Conservation (phyloP, 495 filamentous ascomycete genomes). For the Alectoria sarmentosa region DNA sequence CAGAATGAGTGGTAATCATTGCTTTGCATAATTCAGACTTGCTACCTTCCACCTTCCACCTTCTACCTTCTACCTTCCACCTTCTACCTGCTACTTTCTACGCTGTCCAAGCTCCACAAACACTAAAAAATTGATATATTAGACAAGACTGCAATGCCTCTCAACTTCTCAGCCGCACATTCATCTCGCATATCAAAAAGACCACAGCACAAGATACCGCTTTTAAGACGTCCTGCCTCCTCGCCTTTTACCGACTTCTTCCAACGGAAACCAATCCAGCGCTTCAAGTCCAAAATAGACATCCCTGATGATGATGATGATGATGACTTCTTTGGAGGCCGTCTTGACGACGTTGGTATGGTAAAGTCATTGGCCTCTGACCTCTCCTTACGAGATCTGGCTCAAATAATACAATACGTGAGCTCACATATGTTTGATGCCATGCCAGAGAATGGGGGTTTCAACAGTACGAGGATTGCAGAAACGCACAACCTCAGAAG, state of each 20-base stretch:
- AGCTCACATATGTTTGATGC: constrained; percentile 58
- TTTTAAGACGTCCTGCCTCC: constrained; percentile 34
- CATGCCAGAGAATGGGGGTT: constrained; percentile 58
- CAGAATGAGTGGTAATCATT: too few species aligned
- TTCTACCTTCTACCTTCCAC: too few species aligned
- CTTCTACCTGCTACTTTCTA: not conserved
- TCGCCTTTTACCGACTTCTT: constrained; percentile 48
- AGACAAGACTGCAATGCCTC: constrained; percentile 21
- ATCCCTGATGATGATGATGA: constrained; percentile 36
- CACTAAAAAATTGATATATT: not conserved
- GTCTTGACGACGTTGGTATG: constrained; percentile 50
- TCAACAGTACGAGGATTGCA: constrained; percentile 66
- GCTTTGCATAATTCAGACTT: too few species aligned
- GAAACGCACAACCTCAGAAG: constrained; percentile 62
- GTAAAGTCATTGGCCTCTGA: constrained; percentile 45
- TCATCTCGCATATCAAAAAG: constrained; percentile 31
- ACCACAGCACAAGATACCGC: constrained; percentile 12
- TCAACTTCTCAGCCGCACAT: constrained; percentile 30
- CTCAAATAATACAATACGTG: constrained; percentile 56
- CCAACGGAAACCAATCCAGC: constrained; percentile 49
- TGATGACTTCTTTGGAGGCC: constrained; percentile 41
- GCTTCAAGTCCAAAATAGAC: constrained; percentile 28
- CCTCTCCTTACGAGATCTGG: constrained; percentile 53
- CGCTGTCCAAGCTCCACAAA: not conserved
- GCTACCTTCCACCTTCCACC: too few species aligned